These are phyloP conservation scores for Dentipellis fragilis DNA, from an alignment of 768 basidiomycete species.

Conservation along the genomic window DNA sequence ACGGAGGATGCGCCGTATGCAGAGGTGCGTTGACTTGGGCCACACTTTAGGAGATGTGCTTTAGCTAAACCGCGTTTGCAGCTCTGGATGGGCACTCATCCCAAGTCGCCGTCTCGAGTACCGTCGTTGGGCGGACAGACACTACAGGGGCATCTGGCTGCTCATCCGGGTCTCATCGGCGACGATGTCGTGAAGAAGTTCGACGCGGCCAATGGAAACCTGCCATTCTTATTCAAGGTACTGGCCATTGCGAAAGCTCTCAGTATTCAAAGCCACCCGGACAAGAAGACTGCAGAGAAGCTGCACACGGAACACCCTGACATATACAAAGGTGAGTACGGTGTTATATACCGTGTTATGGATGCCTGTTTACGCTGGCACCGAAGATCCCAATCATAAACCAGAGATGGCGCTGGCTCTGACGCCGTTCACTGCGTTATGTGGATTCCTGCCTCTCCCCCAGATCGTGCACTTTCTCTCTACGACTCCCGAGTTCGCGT, in stretches of 20 bases:
- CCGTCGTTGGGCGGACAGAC: slow-evolving; percentile 27
- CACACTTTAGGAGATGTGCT: background rate
- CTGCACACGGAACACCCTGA: slow-evolving; percentile 41
- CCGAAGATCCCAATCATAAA: slow-evolving; percentile 87
- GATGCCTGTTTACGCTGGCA: background rate
- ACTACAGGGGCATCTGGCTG: slow-evolving; percentile 52
- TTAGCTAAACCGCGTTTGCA: slow-evolving; percentile 21
- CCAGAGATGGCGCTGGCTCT: slow-evolving; percentile 99
- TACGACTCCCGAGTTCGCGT: slow-evolving; percentile 65
- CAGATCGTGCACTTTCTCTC: slow-evolving; percentile 60
- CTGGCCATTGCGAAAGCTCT: slow-evolving; percentile 83
- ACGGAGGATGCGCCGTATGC: slow-evolving; percentile 78
- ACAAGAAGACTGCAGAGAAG: slow-evolving; percentile 68
- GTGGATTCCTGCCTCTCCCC: slow-evolving; percentile 82
- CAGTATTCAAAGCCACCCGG: slow-evolving; percentile 88
- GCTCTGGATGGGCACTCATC: slow-evolving; percentile 99
- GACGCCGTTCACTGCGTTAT: slow-evolving; percentile 82
- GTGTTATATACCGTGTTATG: background rate
- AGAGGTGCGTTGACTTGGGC: slow-evolving; percentile 47
- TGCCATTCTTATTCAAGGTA: slow-evolving; percentile 91
- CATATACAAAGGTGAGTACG: slow-evolving; percentile 77
- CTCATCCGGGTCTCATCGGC: slow-evolving; percentile 54
- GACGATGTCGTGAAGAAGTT: slow-evolving; percentile 10
- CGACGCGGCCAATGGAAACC: slow-evolving; percentile 47
- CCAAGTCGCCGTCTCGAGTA: slow-evolving; percentile 54